Base-by-base conservation (phyloP, 2,329 filamentous ascomycete genomes). In the Fusarium tuaranense region DNA sequence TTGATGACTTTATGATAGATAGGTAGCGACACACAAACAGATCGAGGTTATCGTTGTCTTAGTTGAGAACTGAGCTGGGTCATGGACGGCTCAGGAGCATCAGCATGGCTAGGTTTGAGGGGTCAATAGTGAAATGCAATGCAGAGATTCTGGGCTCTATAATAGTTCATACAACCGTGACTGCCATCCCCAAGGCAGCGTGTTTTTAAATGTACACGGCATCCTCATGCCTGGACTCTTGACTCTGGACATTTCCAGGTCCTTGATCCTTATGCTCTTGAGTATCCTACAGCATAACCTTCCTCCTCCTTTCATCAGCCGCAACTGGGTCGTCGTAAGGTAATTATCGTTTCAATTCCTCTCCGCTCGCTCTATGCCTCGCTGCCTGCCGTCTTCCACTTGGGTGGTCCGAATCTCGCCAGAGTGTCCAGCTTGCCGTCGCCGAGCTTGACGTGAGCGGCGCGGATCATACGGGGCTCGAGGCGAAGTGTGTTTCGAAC, bases 401-500 rank as follows among this genome's bases (percentile, higher is more conserved):
- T 82, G 7, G 89, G 82, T 25, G 82, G 80, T 1, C 87, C 88
- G 65, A 89, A 88, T 53, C 84, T 83, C 46, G 86, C 84, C 64
- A 88, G 78, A 12, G 86, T 90, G 65, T 84, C 83, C 36, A 92
- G 83, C 78, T 87, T 88, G 69, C 88, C 88, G 69, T 90, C 87
- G 51, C 95, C 96, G 75, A 98, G 87, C 88, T 95, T 97, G 68
- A 98, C 95, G 70, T 96, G 92, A 30, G 92, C 92, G 79, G 95
- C 93, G 69, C 95, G 91, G 73, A 99, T 93, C 91, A 98, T 94
- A 67, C 97, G 89, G 46, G 97, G 96, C 85, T 99, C 97, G 76
- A 97, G 88, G 61, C 91, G 89, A 76, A 99, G 88, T 20, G 94
- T 96, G 70, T 88, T 89, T 71, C 92, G 89, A 46, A 99, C 89